Conservation (phyloP, 805 yeast genomes). For the Komagataella pastoris region DNA sequence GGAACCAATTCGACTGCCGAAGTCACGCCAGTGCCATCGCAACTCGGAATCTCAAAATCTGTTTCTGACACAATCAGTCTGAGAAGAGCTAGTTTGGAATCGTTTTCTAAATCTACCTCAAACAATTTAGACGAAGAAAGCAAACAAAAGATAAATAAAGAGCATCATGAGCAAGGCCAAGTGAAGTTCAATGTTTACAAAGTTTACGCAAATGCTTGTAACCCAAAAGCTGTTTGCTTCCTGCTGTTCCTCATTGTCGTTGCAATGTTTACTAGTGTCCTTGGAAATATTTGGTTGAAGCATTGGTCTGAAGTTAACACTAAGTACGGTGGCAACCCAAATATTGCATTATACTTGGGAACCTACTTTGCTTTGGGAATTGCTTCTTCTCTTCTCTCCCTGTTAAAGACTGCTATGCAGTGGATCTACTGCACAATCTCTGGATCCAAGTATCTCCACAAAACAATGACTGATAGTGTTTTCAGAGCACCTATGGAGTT, state of each 20-base stretch:
- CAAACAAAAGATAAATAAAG: constrained; percentile 37
- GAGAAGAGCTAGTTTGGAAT: constrained; percentile 52
- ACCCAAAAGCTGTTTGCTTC: constrained; percentile 45
- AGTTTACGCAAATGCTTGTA: constrained; percentile 83
- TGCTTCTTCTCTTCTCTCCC: constrained; percentile 42
- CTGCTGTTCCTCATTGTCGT: constrained; percentile 42
- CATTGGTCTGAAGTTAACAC: constrained; percentile 94
- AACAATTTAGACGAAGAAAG: constrained; percentile 24
- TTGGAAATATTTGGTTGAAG: constrained; percentile 84
- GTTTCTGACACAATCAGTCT: constrained; percentile 25
- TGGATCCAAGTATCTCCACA: constrained; percentile 69
- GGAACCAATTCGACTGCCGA: not conserved
- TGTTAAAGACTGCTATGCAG: constrained; percentile 54
- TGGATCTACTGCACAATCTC: constrained; percentile 76
- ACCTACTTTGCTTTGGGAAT: constrained; percentile 69
- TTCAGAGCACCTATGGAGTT: constrained; percentile 90
- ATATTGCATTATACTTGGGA: constrained; percentile 57
- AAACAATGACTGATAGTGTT: constrained; percentile 57
- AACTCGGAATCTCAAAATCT: constrained; percentile 5
- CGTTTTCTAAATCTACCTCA: constrained; percentile 17
- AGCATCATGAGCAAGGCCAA: constrained; percentile 84
- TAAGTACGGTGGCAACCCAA: constrained; percentile 53
- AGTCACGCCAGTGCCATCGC: not conserved
- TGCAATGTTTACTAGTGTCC: constrained; percentile 48
- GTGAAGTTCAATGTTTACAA: constrained; percentile 80